phyloP scores from a whole-genome alignment of 1,139 yeast species.

The Yamadazyma diddensiae region DNA sequence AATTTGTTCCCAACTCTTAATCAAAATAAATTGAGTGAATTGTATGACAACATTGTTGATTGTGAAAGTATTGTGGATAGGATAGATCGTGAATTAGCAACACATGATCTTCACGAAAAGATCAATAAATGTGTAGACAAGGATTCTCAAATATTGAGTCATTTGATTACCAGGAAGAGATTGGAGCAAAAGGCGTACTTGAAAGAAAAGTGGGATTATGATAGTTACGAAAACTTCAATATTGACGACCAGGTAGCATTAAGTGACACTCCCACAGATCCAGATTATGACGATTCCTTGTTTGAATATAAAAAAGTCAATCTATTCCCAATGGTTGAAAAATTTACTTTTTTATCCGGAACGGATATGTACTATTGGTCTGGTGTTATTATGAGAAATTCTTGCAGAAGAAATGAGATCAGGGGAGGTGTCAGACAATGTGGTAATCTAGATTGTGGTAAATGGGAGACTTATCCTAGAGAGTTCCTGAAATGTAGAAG shows the following conservation, averaged over 20 bases:
- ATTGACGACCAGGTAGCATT: constrained; percentile 36
- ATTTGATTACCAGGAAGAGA: constrained; percentile 32
- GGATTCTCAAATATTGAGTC: constrained; percentile 33
- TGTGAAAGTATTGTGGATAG: constrained; percentile 35
- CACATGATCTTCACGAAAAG: constrained; percentile 32
- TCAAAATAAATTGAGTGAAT: constrained; percentile 18
- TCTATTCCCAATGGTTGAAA: constrained; percentile 86
- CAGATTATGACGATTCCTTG: constrained; percentile 47
- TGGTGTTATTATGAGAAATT: constrained; percentile 92
- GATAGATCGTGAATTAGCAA: constrained; percentile 43
- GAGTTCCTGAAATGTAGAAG: constrained; percentile 94
- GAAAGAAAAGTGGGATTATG: constrained; percentile 49
- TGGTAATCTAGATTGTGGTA: constrained; percentile 91
- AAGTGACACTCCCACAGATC: constrained; percentile 16
- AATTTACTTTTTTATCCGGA: constrained; percentile 71
- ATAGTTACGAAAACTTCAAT: constrained; percentile 53
- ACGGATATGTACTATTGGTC: constrained; percentile 95
- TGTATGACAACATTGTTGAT: constrained; percentile 34
- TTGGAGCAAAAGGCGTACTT: constrained; percentile 31
- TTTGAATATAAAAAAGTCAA: constrained; percentile 58
- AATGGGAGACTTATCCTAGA: constrained; percentile 87
- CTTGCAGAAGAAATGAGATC: constrained; percentile 85
- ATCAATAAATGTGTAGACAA: constrained; percentile 30
- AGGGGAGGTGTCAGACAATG: constrained; percentile 93
- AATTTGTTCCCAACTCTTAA: constrained; percentile 13